A percentile compares a stretch with the other conserved stretches of the same genome.
phyloP scores from a whole-genome alignment of 2,329 filamentous ascomycete genomes.

The Ceratocystis papillata region DNA sequence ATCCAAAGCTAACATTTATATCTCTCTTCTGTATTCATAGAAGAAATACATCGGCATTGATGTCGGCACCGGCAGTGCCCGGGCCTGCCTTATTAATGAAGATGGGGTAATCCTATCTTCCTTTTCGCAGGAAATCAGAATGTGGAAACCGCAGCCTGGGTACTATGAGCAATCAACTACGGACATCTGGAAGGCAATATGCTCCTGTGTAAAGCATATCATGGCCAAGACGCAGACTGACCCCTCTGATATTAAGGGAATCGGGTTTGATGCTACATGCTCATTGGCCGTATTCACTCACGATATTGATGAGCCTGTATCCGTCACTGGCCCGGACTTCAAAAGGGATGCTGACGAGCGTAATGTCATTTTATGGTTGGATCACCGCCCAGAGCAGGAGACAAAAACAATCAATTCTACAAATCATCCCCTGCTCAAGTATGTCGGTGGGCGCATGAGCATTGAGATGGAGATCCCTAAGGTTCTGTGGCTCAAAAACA shows the following conservation, averaged over 20 bases:
- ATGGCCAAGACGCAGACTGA: conserved; percentile 72
- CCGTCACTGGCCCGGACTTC: conserved; percentile 83
- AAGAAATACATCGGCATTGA: conserved; percentile 74
- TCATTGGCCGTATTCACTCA: conserved; percentile 82
- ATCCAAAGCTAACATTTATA: background rate
- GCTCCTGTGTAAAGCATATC: conserved; percentile 71
- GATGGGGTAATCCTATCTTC: conserved; percentile 76
- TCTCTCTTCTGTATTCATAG: conserved; percentile 28
- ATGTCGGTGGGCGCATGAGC: conserved; percentile 96
- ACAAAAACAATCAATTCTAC: conserved; percentile 90
- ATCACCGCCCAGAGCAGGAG: conserved; percentile 84
- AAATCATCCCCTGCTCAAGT: conserved; percentile 81
- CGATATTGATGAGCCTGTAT: conserved; percentile 80
- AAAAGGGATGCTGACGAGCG: conserved; percentile 65
- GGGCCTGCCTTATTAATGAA: conserved; percentile 89
- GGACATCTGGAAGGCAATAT: conserved; percentile 95
- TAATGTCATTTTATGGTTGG: conserved; percentile 95
- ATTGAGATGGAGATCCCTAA: conserved; percentile 99
- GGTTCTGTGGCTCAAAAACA: conserved; percentile 94
- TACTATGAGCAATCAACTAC: conserved; percentile 95
- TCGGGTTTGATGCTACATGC: conserved; percentile 98
- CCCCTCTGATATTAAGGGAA: conserved; percentile 64
- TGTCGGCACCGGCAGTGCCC: conserved; percentile 88
- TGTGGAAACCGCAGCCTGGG: conserved; percentile 67
- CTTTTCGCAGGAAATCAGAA: conserved; percentile 63